These are phyloP conservation scores for Tricholoma furcatifolium DNA, from an alignment of 768 basidiomycete genomes.

Conservation along the genomic window DNA sequence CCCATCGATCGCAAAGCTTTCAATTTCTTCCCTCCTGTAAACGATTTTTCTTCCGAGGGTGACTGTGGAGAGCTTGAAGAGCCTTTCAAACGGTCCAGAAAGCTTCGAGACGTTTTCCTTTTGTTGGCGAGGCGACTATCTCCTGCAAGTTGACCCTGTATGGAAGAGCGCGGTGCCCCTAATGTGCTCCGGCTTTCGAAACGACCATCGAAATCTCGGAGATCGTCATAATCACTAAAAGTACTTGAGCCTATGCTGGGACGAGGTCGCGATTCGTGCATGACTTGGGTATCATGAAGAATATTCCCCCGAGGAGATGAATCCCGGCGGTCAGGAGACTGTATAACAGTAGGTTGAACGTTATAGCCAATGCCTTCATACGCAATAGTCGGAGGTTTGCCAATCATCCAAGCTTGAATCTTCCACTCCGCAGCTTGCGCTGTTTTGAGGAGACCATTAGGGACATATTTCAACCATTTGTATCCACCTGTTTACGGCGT, in stretches of 20 bases:
- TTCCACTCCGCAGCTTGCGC: conserved; percentile 98
- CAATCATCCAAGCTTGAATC: conserved; percentile 95
- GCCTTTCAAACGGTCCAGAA: conserved; percentile 62
- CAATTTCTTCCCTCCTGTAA: conserved; percentile 47
- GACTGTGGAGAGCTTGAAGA: conserved; percentile 43
- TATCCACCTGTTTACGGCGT: conserved; percentile 60
- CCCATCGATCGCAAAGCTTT: conserved; percentile 82
- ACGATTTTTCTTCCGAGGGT: conserved; percentile 38
- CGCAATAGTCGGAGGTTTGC: conserved; percentile 85
- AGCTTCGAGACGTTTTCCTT: conserved; percentile 65
- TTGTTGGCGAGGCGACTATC: conserved; percentile 38
- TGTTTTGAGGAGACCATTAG: conserved; percentile 88
- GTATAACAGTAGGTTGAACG: conserved; percentile 33
- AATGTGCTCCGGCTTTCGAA: conserved; percentile 82
- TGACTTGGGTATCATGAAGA: conserved; percentile 27
- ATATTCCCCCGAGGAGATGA: conserved; percentile 28
- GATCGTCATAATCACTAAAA: conserved; percentile 87
- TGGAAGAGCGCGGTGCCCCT: conserved; percentile 33
- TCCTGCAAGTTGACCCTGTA: conserved; percentile 25
- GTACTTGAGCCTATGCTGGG: conserved; percentile 71
- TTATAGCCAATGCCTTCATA: conserved; percentile 87
- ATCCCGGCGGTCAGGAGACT: conserved; percentile 15
- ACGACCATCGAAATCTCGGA: conserved; percentile 82
- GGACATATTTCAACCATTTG: conserved; percentile 97
- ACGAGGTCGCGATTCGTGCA: conserved; percentile 45